Evolutionary conservation across 495 filamentous ascomycete genomes (phyloP).

Genomic region (Trichodelitschia bisporula): DNA sequence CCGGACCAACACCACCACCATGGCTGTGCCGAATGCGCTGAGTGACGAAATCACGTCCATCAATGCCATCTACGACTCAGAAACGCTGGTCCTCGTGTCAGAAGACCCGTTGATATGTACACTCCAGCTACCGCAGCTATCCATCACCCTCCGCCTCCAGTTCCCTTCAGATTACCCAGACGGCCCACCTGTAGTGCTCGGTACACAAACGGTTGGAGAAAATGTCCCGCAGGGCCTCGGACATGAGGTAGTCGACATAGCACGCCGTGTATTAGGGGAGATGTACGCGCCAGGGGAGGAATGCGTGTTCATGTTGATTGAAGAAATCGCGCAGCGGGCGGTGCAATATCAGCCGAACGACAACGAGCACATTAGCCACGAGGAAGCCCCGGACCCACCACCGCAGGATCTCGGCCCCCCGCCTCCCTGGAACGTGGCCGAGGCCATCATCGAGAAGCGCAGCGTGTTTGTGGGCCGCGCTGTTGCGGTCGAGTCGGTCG

Average conservation of each 20-base stretch:
- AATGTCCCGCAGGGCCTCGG: conserved; percentile 36
- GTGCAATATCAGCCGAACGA: conserved; percentile 11
- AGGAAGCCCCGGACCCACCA: too few relatives aligned
- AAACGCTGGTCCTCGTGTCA: conserved; percentile 25
- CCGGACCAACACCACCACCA: neutral
- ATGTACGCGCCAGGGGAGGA: conserved; percentile 51
- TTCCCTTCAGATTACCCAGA: conserved; percentile 54
- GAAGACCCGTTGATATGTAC: conserved; percentile 22
- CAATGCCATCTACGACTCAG: conserved; percentile 72
- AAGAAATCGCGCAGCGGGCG: conserved; percentile 28
- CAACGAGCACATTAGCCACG: neutral
- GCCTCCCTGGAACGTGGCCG: conserved; percentile 47
- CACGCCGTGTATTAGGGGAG: conserved; percentile 35
- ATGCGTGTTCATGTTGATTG: conserved; percentile 71
- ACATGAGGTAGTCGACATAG: conserved; percentile 34
- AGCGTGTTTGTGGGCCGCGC: conserved; percentile 68
- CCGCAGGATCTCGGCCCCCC: conserved; percentile 15
- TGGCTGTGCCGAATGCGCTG: conserved; percentile 22
- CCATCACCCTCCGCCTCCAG: conserved; percentile 19
- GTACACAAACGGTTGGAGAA: conserved; percentile 31
- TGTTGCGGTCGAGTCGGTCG: conserved; percentile 35
- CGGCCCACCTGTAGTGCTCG: conserved; percentile 40
- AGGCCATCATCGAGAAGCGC: conserved; percentile 52
- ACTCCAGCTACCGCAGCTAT: conserved; percentile 23
- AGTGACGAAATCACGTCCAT: conserved; percentile 69